Base-by-base conservation (phyloP, 148 eudicot genomes). In the Euryodendron excelsum region DNA sequence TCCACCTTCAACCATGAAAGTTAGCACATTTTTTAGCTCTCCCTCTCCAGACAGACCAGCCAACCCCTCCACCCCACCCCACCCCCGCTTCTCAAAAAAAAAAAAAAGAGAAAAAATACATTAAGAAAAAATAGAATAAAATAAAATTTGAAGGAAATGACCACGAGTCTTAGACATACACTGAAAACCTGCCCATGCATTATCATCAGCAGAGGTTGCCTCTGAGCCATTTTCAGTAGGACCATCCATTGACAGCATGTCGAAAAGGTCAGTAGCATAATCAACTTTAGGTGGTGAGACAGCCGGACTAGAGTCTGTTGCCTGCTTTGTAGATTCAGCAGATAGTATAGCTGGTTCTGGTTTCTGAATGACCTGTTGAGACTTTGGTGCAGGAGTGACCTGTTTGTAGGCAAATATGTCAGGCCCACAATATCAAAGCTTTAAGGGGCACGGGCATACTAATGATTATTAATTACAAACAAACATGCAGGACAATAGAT, bases 111-210 rank as follows among this genome's bases (percentile, higher is more conserved):
- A 15, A 48, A n/a, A 31, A n/a, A 12, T 12, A 36, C 30, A 73
- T 65, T 67, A 30, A 25, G 4, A 34, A 81, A 47, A 80, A 45
- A 59, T 25, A 62, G 31, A 48, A n/a, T n/a, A n/a, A n/a, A n/a
- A n/a, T n/a, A n/a, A n/a, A n/a, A n/a, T n/a, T n/a, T n/a, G n/a
- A n/a, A n/a, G n/a, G n/a, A n/a, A n/a, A n/a, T n/a, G n/a, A n/a
- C n/a, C n/a, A n/a, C n/a, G 23, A 20, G 25, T 77, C 10, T 78
- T 45, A 61, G 70, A 84, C 91, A 72, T 90, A 96, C 99, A 89
- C 79, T 93, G 99, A 78, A 96, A 96, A 72, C 98, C 98, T 31
- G 95, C 98, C 98, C 99, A 93, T 70, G 82, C 67, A 88, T 63
- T 87, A 79, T 91, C 99, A 80, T 93, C 99, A 79, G 88, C 85